Percentiles rank a stretch among this genome's conserved stretches.
Evolutionary conservation across 306 rosid genomes (phyloP).

Genomic region (Oxytropis ochrocephala): DNA sequence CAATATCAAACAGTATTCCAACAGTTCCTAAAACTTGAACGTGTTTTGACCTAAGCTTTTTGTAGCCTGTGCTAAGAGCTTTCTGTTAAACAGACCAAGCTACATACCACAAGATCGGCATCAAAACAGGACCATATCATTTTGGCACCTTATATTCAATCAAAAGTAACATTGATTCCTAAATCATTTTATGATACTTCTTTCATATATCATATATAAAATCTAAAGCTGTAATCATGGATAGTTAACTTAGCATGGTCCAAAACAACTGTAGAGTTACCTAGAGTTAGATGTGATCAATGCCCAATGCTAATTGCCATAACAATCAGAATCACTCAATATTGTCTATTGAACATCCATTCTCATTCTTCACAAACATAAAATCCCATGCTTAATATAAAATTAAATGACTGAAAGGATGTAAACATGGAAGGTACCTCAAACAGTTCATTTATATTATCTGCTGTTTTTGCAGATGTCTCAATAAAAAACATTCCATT

Average conservation of each 20-base stretch:
- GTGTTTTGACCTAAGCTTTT: constrained; percentile 18
- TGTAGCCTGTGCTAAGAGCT: neutral
- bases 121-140: constrained; percentile 2
- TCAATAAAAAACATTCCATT: constrained; percentile 97
- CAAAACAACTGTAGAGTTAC: neutral
- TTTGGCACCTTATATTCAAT: constrained; percentile 13
- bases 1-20: constrained; percentile 20
- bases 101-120: constrained; percentile 2
- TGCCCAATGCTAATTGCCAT: neutral
- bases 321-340: neutral
- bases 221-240: neutral
- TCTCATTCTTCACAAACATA: constrained; percentile 15
- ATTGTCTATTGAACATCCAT: neutral
- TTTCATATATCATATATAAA: neutral
- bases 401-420: constrained; percentile 7
- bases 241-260: neutral
- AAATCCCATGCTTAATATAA: neutral
- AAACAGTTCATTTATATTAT: constrained; percentile 89
- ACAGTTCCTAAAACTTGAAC: constrained; percentile 18
- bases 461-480: constrained; percentile 99
- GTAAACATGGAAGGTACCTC: constrained; percentile 54
- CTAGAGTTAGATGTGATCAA: constrained; percentile 2
- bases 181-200: neutral
- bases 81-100: constrained; percentile 13
- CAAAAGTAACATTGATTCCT: neutral